Percentiles rank a stretch among this genome's conserved stretches.
Conservation (phyloP, 2,329 filamentous ascomycete species). For the Metarhizium sp. region DNA sequence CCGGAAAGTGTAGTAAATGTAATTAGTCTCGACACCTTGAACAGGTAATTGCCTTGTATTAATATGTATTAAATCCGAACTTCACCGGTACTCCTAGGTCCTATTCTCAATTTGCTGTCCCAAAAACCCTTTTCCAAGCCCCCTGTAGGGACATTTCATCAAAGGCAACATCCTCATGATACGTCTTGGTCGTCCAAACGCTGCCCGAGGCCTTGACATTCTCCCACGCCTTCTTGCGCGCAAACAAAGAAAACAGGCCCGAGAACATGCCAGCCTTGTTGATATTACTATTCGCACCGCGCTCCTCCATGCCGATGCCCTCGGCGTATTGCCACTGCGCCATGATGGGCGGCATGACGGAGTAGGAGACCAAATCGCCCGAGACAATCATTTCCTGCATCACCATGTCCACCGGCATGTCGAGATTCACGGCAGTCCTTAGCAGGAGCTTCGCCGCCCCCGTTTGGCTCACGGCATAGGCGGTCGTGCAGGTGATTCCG, state of each 20-base stretch:
- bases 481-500: conserved; percentile 16
- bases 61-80: too few relatives aligned
- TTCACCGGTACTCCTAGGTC: too few relatives aligned
- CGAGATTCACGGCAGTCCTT: conserved; percentile 8
- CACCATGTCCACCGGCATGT: conserved; percentile 12
- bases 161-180: neutral
- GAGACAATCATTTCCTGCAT: conserved; percentile 13
- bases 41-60: too few relatives aligned
- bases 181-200: neutral
- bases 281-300: conserved; percentile 14
- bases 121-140: neutral
- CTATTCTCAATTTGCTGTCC: neutral
- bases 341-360: conserved; percentile 14
- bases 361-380: conserved; percentile 14
- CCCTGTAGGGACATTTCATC: neutral
- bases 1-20: too few relatives aligned
- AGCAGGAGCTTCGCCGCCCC: conserved; percentile 19
- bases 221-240: neutral
- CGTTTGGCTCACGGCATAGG: conserved; percentile 16
- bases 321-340: conserved; percentile 16
- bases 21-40: too few relatives aligned
- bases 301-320: conserved; percentile 14
- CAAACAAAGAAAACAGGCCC: neutral
- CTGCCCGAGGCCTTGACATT: neutral
- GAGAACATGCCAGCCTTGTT: neutral